These are phyloP conservation scores for Cucurbita moschata DNA, from an alignment of 306 rosid genomes.

Conservation along the genomic window DNA sequence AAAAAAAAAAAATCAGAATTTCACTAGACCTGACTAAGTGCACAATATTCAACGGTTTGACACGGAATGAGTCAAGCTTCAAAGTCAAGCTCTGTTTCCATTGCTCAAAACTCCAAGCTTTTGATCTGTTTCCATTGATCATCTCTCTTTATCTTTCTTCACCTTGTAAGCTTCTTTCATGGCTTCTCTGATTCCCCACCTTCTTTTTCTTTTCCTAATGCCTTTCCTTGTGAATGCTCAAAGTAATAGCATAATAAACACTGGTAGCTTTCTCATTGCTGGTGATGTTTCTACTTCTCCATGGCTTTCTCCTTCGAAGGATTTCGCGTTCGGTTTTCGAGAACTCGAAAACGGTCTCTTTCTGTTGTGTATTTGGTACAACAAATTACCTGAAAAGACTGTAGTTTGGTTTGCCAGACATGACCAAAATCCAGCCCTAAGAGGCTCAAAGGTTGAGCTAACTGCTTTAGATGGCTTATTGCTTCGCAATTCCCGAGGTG, in stretches of 20 bases:
- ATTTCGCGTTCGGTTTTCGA: constrained; percentile 48
- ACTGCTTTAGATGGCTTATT: neutral
- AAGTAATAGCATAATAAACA: neutral
- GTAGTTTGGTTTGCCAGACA: constrained; percentile 27
- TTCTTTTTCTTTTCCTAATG: neutral
- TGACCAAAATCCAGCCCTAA: constrained; percentile 5
- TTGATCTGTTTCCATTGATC: no score
- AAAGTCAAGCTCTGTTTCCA: no score
- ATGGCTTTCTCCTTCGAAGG: constrained; percentile 9
- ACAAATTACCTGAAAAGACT: constrained; percentile 23
- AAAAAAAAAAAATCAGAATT: no score
- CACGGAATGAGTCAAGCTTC: no score
- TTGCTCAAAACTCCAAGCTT: no score
- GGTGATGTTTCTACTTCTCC: neutral
- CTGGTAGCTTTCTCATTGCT: neutral
- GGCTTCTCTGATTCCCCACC: neutral
- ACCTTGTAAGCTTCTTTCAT: neutral
- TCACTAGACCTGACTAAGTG: no score
- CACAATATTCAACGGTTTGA: no score
- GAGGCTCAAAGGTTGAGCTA: constrained; percentile 16
- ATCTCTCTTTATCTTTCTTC: no score
- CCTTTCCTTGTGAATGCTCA: neutral
- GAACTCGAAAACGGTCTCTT: constrained; percentile 5
- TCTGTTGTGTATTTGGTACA: constrained; percentile 38
- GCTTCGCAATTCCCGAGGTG: constrained; percentile 1